Conservation (phyloP, 1,284 basidiomycete species). For the Heterobasidion occidentale region DNA sequence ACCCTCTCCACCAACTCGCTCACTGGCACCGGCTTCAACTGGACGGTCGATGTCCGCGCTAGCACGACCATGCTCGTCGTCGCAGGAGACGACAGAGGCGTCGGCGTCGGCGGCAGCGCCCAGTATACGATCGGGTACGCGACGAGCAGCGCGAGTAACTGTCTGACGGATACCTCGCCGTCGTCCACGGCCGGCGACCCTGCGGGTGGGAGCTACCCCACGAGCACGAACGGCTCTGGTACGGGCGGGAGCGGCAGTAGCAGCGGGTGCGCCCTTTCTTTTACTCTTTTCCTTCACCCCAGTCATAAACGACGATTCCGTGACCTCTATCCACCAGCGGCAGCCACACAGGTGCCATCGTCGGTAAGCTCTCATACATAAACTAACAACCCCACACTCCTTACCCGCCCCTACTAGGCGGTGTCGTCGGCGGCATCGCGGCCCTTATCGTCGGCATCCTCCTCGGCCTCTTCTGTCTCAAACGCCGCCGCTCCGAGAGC, state of each 20-base stretch:
- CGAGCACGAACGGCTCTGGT: slow-evolving; percentile 29
- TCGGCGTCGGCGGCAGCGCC: slow-evolving; percentile 60
- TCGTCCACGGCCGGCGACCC: slow-evolving; percentile 69
- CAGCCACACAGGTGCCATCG: slow-evolving; percentile 56
- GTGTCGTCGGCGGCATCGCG: slow-evolving; percentile 56
- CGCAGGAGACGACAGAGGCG: slow-evolving; percentile 57
- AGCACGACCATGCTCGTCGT: slow-evolving; percentile 60
- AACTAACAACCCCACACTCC: background rate
- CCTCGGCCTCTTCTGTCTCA: slow-evolving; percentile 42
- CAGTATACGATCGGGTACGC: slow-evolving; percentile 45
- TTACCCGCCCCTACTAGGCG: slow-evolving; percentile 28
- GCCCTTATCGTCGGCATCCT: slow-evolving; percentile 35
- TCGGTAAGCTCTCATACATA: slow-evolving; percentile 25
- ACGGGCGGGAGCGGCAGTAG: slow-evolving; percentile 14
- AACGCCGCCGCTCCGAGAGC: slow-evolving; percentile 32
- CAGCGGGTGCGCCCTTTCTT: slow-evolving; percentile 3
- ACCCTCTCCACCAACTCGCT: slow-evolving; percentile 29
- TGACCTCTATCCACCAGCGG: slow-evolving; percentile 6
- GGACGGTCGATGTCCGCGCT: slow-evolving; percentile 53
- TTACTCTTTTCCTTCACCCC: background rate
- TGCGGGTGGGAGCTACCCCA: slow-evolving; percentile 70
- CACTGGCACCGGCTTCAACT: slow-evolving; percentile 59
- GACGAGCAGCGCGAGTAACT: slow-evolving; percentile 30
- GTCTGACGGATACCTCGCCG: slow-evolving; percentile 52
- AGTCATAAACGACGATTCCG: too few species aligned